Conservation (phyloP, 805 yeast genomes). For the Ogataea trehalophila region DNA sequence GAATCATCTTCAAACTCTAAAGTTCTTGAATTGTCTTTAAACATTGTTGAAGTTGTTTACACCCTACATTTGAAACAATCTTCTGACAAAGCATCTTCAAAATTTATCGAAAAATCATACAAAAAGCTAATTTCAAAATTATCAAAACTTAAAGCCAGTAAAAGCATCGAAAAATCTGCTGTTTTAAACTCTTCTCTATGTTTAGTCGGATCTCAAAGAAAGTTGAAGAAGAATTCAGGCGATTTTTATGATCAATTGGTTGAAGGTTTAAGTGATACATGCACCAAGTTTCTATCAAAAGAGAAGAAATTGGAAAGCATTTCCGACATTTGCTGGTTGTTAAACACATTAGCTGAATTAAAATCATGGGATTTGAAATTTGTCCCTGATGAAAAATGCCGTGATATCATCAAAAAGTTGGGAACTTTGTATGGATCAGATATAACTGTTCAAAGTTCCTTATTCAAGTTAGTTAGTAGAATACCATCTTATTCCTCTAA, state of each 20-base stretch:
- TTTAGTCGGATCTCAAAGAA: slow-evolving; percentile 5
- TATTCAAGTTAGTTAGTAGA: slow-evolving; percentile 17
- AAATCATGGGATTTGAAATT: slow-evolving; percentile 1
- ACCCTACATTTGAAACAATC: slow-evolving; percentile 35
- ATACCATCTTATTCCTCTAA: slow-evolving; percentile 8
- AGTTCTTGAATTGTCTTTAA: slow-evolving; percentile 14
- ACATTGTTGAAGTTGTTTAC: slow-evolving; percentile 37
- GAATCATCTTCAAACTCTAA: not conserved
- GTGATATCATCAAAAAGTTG: slow-evolving; percentile 7
- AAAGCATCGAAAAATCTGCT: not conserved
- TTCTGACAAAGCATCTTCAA: slow-evolving; percentile 25
- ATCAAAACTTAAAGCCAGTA: not conserved
- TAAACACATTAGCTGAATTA: slow-evolving; percentile 11
- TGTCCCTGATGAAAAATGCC: slow-evolving; percentile 1
- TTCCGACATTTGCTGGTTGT: slow-evolving; percentile 12
- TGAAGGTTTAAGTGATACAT: not conserved
- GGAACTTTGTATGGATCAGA: slow-evolving; percentile 5
- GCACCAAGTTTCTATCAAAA: not conserved
- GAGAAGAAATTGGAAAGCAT: not conserved
- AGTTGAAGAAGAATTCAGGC: not conserved
- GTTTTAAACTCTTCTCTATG: slow-evolving; percentile 6
- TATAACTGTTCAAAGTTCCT: slow-evolving; percentile 1
- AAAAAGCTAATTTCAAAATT: slow-evolving; percentile 1
- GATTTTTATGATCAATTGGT: not conserved
- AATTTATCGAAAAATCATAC: slow-evolving; percentile 17